These are phyloP conservation scores for Kondoa subrosea DNA, from an alignment of 768 basidiomycete genomes.

Conservation along the genomic window DNA sequence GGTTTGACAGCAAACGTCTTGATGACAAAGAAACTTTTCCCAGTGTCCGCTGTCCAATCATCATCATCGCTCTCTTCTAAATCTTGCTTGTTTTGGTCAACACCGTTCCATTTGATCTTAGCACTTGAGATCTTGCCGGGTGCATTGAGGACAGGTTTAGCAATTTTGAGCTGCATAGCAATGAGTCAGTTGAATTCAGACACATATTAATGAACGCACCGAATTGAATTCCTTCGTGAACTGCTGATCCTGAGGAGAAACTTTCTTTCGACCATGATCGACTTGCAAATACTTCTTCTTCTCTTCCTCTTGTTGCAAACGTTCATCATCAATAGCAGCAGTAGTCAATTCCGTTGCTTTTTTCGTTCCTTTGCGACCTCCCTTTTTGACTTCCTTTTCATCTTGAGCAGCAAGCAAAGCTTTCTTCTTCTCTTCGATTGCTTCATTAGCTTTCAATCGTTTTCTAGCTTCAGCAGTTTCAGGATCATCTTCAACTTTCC, in stretches of 20 bases:
- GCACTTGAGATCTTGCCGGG: conserved; percentile 1
- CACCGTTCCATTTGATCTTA: neutral
- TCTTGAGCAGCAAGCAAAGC: neutral
- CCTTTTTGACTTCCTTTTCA: neutral
- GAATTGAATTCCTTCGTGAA: conserved; percentile 19
- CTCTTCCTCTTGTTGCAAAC: neutral
- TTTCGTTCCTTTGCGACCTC: neutral
- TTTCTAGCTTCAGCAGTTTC: conserved; percentile 1
- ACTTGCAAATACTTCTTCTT: conserved; percentile 12
- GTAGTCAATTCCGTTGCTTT: neutral
- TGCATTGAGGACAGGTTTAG: neutral
- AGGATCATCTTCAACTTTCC: neutral
- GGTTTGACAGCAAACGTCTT: conserved; percentile 1
- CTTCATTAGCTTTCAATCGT: neutral
- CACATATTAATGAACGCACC: conserved; percentile 3
- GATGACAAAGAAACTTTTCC: conserved; percentile 16
- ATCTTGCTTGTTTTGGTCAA: neutral
- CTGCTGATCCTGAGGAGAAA: conserved; percentile 1
- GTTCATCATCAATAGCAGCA: conserved; percentile 3
- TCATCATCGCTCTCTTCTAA: neutral
- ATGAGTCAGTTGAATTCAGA: neutral
- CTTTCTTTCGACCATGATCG: conserved; percentile 6
- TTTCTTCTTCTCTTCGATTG: neutral
- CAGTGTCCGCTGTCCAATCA: conserved; percentile 9
- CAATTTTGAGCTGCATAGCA: conserved; percentile 12